Percentiles rank a stretch among this genome's conserved stretches.
phyloP scores from a whole-genome alignment of 768 basidiomycete genomes.

The Naganishia vishniacii region DNA sequence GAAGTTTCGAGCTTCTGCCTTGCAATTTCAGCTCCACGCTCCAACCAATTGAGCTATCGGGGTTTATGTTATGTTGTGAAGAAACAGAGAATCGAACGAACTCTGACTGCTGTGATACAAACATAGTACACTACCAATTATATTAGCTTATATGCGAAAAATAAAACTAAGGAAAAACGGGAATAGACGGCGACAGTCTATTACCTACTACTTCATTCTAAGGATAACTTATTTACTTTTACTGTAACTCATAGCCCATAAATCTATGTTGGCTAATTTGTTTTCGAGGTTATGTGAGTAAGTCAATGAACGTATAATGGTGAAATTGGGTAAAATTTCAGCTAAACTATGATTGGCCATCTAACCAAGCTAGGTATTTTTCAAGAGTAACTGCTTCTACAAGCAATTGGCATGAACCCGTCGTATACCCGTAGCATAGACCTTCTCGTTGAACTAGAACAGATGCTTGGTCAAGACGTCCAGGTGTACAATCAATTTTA shows the following conservation, averaged over 20 bases:
- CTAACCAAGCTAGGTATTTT: slow-evolving; percentile 43
- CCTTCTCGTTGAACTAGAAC: slow-evolving; percentile 42
- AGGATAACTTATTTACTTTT: too few species aligned
- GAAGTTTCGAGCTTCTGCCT: slow-evolving; percentile 18
- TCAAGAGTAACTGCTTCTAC: slow-evolving; percentile 38
- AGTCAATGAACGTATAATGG: too few species aligned
- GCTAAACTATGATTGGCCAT: slow-evolving; percentile 28
- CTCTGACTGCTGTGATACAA: slow-evolving; percentile 20
- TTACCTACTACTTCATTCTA: too few species aligned
- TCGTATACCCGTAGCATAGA: slow-evolving; percentile 45
- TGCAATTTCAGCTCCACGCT: slow-evolving; percentile 20
- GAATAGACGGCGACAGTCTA: too few species aligned
- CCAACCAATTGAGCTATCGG: slow-evolving; percentile 24
- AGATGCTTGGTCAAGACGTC: slow-evolving; percentile 44
- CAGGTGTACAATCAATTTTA: slow-evolving; percentile 33
- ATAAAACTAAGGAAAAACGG: too few species aligned
- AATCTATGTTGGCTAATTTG: too few species aligned
- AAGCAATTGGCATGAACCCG: slow-evolving; percentile 45
- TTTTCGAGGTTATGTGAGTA: too few species aligned
- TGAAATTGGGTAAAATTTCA: neutral
- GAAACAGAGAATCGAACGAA: slow-evolving; percentile 21
- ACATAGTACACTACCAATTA: slow-evolving; percentile 21
- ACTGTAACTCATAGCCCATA: too few species aligned
- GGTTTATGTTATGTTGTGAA: slow-evolving; percentile 14
- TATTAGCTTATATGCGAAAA: too few species aligned